Conservation (phyloP, 75 land plant species). For the Selaginella tamariscina region DNA sequence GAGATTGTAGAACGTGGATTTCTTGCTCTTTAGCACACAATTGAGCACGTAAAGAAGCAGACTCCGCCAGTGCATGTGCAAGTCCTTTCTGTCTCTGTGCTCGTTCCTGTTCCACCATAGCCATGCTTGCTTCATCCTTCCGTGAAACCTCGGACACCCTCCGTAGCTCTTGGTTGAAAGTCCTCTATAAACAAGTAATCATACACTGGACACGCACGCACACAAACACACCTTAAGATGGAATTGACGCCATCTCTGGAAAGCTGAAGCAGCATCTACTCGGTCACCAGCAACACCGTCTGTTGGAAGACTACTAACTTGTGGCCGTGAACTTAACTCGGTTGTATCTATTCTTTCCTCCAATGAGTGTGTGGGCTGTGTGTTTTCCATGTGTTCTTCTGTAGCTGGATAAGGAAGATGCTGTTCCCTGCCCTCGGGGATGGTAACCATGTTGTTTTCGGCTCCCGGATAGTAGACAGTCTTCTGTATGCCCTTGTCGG, state of each 20-base stretch:
- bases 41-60: neutral
- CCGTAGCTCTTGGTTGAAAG: slow-evolving; percentile 1
- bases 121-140: neutral
- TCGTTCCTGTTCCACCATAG: neutral
- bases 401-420: too few relatives aligned
- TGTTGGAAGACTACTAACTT: neutral
- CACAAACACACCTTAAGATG: neutral
- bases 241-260: neutral
- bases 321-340: neutral
- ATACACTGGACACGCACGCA: neutral
- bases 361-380: too few relatives aligned
- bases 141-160: neutral
- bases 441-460: neutral
- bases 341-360: neutral
- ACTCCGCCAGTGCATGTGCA: neutral
- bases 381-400: too few relatives aligned
- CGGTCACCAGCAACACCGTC: neutral
- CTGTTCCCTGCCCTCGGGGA: neutral
- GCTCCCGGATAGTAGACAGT: neutral
- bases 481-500: neutral
- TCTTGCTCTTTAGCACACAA: neutral
- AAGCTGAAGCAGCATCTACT: neutral
- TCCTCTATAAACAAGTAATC: neutral
- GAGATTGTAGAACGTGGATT: neutral
- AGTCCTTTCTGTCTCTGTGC: neutral